phyloP scores from a whole-genome alignment of 2,329 filamentous ascomycete genomes.

The Stemphylium lycopersici region DNA sequence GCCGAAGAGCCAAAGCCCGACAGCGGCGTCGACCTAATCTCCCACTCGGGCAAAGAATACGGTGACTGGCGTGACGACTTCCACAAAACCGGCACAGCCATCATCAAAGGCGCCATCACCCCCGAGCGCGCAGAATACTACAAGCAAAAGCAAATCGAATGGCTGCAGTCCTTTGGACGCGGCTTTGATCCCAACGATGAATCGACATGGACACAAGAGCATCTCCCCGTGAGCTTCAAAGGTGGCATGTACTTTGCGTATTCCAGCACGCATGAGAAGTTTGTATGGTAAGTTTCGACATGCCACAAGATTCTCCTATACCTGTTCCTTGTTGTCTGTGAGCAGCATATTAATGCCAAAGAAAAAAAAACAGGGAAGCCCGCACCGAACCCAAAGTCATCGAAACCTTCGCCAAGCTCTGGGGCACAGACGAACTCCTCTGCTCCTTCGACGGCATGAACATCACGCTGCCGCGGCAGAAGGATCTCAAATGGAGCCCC shows the following conservation, averaged over 20 bases:
- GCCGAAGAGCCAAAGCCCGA: constrained; percentile 22
- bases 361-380: constrained; percentile 28
- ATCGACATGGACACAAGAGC: constrained; percentile 44
- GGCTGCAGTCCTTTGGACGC: constrained; percentile 51
- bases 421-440: constrained; percentile 43
- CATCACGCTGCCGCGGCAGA: constrained; percentile 46
- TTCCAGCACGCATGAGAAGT: constrained; percentile 48
- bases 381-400: constrained; percentile 49
- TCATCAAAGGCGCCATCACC: constrained; percentile 51
- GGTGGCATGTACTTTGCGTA: constrained; percentile 54
- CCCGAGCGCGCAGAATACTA: constrained; percentile 51
- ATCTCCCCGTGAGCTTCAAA: constrained; percentile 51
- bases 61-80: constrained; percentile 39
- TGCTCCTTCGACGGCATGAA: constrained; percentile 50
- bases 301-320: too few species aligned
- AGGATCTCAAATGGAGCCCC: constrained; percentile 42
- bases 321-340: too few species aligned
- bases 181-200: constrained; percentile 48
- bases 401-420: constrained; percentile 44
- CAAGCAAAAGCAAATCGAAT: constrained; percentile 49
- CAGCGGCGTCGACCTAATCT: constrained; percentile 24
- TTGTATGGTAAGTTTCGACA: constrained; percentile 33
- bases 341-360: too few species aligned
- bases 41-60: constrained; percentile 18
- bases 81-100: constrained; percentile 49